Conservation (phyloP, 345 rosid species). For the Dovyalis caffra region DNA sequence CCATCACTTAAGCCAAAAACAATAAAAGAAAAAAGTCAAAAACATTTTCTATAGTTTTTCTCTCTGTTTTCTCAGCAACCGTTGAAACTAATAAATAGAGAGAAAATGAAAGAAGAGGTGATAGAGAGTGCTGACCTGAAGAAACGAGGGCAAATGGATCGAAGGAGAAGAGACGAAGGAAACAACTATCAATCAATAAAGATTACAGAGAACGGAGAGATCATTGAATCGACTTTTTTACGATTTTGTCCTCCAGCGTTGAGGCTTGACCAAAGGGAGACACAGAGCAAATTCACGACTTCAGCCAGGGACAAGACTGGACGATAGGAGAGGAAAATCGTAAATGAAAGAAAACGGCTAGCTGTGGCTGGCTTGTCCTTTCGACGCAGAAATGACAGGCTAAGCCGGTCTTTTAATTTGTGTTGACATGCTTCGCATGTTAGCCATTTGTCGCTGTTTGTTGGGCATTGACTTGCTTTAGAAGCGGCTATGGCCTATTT, state of each 20-base stretch:
- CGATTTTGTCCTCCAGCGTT: slow-evolving; percentile 12
- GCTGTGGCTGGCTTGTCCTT: background rate
- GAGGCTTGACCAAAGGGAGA: background rate
- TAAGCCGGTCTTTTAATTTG: slow-evolving; percentile 20
- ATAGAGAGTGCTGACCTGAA: background rate
- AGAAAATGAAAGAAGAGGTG: background rate
- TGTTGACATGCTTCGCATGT: slow-evolving; percentile 23
- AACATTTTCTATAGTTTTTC: background rate
- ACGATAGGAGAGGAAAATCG: background rate
- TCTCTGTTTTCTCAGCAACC: slow-evolving; percentile 1
- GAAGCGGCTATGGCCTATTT: background rate
- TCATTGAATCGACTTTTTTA: background rate
- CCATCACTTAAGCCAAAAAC: background rate
- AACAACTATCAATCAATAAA: background rate
- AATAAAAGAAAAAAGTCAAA: background rate
- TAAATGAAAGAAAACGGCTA: background rate
- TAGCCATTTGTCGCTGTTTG: background rate
- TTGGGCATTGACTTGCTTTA: background rate
- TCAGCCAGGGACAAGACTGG: background rate
- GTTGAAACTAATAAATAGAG: background rate
- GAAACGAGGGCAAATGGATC: background rate
- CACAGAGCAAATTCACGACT: background rate
- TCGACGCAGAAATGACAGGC: slow-evolving; percentile 29
- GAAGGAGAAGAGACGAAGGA: background rate
- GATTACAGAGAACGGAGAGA: background rate